Evolutionary conservation across 2,329 filamentous ascomycete species (phyloP), one percentile per base, ranked within the genome.

Genomic region (Sclerotinia spermophila): DNA sequence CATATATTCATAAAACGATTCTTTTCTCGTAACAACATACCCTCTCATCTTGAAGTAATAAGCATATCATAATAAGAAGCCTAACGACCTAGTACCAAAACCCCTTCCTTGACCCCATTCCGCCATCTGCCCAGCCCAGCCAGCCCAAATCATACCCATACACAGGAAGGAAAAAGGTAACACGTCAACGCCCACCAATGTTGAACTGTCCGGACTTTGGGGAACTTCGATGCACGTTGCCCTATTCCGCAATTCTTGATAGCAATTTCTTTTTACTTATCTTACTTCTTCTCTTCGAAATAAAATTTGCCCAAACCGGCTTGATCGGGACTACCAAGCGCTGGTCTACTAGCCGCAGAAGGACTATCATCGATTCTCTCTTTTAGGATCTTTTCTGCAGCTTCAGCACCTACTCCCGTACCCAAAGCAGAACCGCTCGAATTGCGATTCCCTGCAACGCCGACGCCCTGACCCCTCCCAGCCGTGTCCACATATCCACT

Each of bases 401-500:
- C 83, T 73, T 92, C 88, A 60, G 71, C 74, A 51, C 71, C 74
- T 33, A 71, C 68, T 33, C 72, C 75, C 70, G 68, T 24, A 40
- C 64, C 71, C 42, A 30, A 3, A 19, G n/a, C 67, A 24, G 53
- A 60, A 3, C 51, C 51, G 7, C 27, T 21, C 15, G 67, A 69
- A 38, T 48, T 48, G 51, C 68, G 60, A 40, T 71, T 67, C n/a
- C 70, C 68, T n/a, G 64, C 44, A 2, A 72, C 65, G 33, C 71
- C 48, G 6, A 73, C 68, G 7, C 73, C 73, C 1, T 70, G 60
- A 82, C 82, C 48, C 77, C 79, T 59, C 75, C 73, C 72, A 1
- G 89, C 90, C 3, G 89, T 91, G 79, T 92, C 90, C 35, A 91
- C 84, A 73, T 90, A 88, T 15, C 81, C 79, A 67, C 85, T 84